A percentile compares a stretch with the other conserved stretches of the same genome.
phyloP scores from a whole-genome alignment of 2,329 filamentous ascomycete species.

The Huntiella bhutanensis region DNA sequence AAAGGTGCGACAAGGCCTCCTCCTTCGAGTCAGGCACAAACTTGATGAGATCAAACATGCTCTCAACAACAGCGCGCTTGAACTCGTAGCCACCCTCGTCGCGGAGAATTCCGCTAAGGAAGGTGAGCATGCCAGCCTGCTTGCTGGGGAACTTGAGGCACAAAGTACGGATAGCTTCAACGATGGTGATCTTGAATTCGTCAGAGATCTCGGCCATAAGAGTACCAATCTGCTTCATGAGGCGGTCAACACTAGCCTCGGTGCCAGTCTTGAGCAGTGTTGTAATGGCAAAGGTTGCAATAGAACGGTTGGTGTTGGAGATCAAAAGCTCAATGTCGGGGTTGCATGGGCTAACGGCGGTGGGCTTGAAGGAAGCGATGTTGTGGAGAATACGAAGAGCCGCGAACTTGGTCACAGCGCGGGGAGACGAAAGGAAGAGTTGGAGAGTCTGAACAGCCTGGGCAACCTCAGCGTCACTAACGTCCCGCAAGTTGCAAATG shows the following conservation, averaged over 20 bases:
- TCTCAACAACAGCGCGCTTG: slow-evolving; percentile 92
- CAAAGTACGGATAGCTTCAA: slow-evolving; percentile 89
- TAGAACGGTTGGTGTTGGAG: slow-evolving; percentile 89
- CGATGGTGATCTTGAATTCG: slow-evolving; percentile 99
- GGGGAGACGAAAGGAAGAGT: slow-evolving; percentile 86
- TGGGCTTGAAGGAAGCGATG: slow-evolving; percentile 91
- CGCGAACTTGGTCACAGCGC: slow-evolving; percentile 92
- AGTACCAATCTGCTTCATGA: slow-evolving; percentile 96
- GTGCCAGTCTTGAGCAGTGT: slow-evolving; percentile 97
- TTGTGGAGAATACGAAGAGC: slow-evolving; percentile 91
- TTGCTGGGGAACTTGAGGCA: slow-evolving; percentile 97
- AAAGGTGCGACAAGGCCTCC: slow-evolving; percentile 77
- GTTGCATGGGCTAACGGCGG: slow-evolving; percentile 82
- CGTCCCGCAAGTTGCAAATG: slow-evolving; percentile 84
- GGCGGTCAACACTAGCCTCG: slow-evolving; percentile 83
- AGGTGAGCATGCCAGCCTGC: slow-evolving; percentile 92
- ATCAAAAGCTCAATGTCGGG: slow-evolving; percentile 94
- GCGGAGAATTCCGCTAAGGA: slow-evolving; percentile 87
- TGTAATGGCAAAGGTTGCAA: slow-evolving; percentile 95
- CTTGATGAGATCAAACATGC: slow-evolving; percentile 98
- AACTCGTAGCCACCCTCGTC: slow-evolving; percentile 98
- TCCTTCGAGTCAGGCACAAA: slow-evolving; percentile 81
- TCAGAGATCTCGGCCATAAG: slow-evolving; percentile 99
- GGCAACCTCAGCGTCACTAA: slow-evolving; percentile 76
- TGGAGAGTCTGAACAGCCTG: slow-evolving; percentile 91